These are phyloP conservation scores for Daldinia sp. DNA, from an alignment of 2,329 filamentous ascomycete genomes.

Conservation along the genomic window DNA sequence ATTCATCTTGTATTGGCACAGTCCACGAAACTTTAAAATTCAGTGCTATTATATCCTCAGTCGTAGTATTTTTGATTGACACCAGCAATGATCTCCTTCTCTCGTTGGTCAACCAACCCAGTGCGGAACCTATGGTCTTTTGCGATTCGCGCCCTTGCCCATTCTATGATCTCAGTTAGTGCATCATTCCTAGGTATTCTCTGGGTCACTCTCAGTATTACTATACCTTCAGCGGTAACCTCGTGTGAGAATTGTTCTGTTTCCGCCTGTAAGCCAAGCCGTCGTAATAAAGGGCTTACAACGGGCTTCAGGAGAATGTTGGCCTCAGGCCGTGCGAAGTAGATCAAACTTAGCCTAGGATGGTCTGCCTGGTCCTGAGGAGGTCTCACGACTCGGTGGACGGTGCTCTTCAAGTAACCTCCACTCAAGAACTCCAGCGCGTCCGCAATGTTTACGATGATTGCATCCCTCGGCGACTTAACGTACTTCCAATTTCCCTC, in stretches of 20 bases:
- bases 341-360: constrained; percentile 44
- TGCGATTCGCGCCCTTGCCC: constrained; percentile 46
- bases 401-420: constrained; percentile 46
- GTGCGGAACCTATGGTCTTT: constrained; percentile 47
- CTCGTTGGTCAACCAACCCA: constrained; percentile 41
- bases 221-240: constrained; percentile 47
- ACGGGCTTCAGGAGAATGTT: constrained; percentile 44
- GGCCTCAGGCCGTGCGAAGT: constrained; percentile 46
- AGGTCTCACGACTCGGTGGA: constrained; percentile 44
- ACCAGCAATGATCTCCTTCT: constrained; percentile 47
- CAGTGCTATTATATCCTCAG: constrained; percentile 6
- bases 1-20: too few relatives aligned
- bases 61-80: constrained; percentile 44
- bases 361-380: constrained; percentile 41
- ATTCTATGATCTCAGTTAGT: constrained; percentile 35
- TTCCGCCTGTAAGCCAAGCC: constrained; percentile 38
- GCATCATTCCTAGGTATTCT: not conserved
- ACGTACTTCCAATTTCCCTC: constrained; percentile 53
- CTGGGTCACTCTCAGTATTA: not conserved
- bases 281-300: constrained; percentile 32
- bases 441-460: constrained; percentile 63
- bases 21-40: too few relatives aligned
- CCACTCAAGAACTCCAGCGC: constrained; percentile 58
- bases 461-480: constrained; percentile 51
- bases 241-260: constrained; percentile 42